Evolutionary conservation across 108 stramenopile species (phyloP), one percentile per base, ranked within the genome.

Genomic region (Skeletonema grethae): DNA sequence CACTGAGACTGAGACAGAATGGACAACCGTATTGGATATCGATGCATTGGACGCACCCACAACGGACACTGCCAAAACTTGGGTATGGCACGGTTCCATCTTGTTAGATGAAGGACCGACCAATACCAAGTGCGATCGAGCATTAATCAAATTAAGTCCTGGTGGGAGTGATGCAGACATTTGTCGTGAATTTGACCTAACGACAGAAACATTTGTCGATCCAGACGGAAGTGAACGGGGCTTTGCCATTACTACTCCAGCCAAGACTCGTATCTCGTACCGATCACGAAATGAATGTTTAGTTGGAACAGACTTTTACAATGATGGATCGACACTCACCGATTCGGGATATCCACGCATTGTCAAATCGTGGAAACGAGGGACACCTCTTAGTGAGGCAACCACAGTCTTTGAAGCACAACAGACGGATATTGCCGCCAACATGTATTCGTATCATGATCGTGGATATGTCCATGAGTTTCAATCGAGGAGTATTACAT

Each of bases 311-410:
- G 63, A 72, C 30, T 81, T 89, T 63, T 84, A 88, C 20, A 59
- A 61, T 4, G 89, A 86, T 34, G 66, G 39, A 31, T 66, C 32
- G 4, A 62, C 83, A 25, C 55, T 92, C 11, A 96, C 95, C 4
- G 88, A 91, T 66, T 78, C 75, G 24, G 95, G 95, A 25, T 96
- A 96, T 81, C 90, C 95, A 16, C 85, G 95, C 20, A 67, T 76
- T 5, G 87, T 94, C n/a, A 76, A 77, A 28, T 86, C 82, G 59
- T 96, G 95, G 95, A 80, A 65, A 29, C 87, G 95, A 31, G 95
- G 95, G 18, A 92, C 92, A 22, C 24, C 84, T 4, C 46, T 90
- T 29, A 80, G 79, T 2, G 88, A 92, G 59, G 90, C 93, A 16
- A 69, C 77, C 7, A 83, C 76, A 8, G 77, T 94, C 13, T 96